Evolutionary conservation across 73 alveolate species (phyloP), one percentile per base, ranked within the genome.

Genomic region (Tetrahymena elliotti): DNA sequence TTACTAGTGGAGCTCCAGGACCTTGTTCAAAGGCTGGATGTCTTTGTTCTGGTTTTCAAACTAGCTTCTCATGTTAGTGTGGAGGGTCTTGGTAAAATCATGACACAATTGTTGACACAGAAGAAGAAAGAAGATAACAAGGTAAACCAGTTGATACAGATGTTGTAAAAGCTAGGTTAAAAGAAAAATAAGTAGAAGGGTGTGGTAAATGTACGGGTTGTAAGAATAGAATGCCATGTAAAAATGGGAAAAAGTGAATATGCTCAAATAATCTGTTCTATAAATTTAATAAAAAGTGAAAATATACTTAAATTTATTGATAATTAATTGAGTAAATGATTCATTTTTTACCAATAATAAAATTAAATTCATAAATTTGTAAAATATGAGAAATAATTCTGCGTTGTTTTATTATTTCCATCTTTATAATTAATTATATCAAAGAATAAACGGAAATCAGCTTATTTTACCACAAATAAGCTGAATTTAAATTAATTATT

Each of bases 121-220:
- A 84, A 40, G 82, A 37, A 84, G 94, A 84, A 22, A 37, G 94
- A 40, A 40, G 83, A 37, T 37, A 84, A 10, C 22, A n/a, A 84
- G 94, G 94, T 27, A 37, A 84, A 35, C 34, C 36, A 24, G 82
- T 38, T 20, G 94, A 84, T 40, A 84, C 83, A 2, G 94, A 84
- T 40, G 94, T 40, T 18, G 94, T 84, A 1, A 84, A 37, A 35
- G n/a, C 53, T 16, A 84, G 94, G 7, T 22, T 38, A 84, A 84
- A 84, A 84, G 83, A n/a, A 18, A 84, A 84, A 16, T 35, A 24
- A 24, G 94, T 84, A 2, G 94, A 40, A 11, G 94, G 94, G 10
- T 84, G 94, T 84, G 94, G 94, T n/a, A 37, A 40, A 40, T 84
- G 94, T 20, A 40, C 27, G 94, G 94, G 94, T 16, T 84, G 94